A percentile compares a stretch with the other conserved stretches of the same genome.
These are phyloP conservation scores for Lophiostoma macrostomum DNA, from an alignment of 495 filamentous ascomycete genomes.

Conservation along the genomic window DNA sequence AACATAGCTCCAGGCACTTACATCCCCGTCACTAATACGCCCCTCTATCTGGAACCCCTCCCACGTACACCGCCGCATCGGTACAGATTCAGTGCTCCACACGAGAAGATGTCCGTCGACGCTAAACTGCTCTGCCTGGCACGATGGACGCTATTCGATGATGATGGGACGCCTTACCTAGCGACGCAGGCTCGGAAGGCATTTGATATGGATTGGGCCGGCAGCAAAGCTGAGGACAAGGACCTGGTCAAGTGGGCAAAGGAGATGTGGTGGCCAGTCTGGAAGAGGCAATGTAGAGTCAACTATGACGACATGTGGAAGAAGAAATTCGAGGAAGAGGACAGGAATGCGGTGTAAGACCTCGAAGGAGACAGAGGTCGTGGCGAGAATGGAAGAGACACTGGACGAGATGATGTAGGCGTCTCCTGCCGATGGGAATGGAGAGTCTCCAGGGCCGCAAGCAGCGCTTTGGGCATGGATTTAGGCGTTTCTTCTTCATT, in stretches of 20 bases:
- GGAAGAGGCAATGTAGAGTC: constrained; percentile 3
- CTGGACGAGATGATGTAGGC: too few relatives aligned
- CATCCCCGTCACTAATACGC: neutral
- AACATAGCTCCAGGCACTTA: neutral
- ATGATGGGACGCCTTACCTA: neutral
- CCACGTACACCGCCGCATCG: neutral
- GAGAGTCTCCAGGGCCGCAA: too few relatives aligned
- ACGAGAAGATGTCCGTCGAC: neutral
- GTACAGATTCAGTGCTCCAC: neutral
- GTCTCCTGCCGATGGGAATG: too few relatives aligned
- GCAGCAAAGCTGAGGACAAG: constrained; percentile 4
- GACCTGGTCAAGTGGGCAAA: constrained; percentile 8
- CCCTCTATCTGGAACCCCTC: constrained; percentile 5
- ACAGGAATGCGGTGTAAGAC: constrained; percentile 2
- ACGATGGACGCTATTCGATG: constrained; percentile 17
- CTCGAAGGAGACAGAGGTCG: neutral
- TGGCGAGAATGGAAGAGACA: too few relatives aligned
- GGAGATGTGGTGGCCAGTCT: constrained; percentile 20
- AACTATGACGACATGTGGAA: constrained; percentile 15
- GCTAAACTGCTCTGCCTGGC: constrained; percentile 9
- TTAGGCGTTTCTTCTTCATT: too few relatives aligned
- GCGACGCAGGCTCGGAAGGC: constrained; percentile 1
- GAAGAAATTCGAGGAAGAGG: constrained; percentile 9
- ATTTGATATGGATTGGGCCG: constrained; percentile 9
- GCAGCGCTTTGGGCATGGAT: too few relatives aligned